A percentile compares a stretch with the other conserved stretches of the same genome.
These are phyloP conservation scores for Hypomyces perniciosus DNA, from an alignment of 2,329 filamentous ascomycete genomes.

Conservation along the genomic window DNA sequence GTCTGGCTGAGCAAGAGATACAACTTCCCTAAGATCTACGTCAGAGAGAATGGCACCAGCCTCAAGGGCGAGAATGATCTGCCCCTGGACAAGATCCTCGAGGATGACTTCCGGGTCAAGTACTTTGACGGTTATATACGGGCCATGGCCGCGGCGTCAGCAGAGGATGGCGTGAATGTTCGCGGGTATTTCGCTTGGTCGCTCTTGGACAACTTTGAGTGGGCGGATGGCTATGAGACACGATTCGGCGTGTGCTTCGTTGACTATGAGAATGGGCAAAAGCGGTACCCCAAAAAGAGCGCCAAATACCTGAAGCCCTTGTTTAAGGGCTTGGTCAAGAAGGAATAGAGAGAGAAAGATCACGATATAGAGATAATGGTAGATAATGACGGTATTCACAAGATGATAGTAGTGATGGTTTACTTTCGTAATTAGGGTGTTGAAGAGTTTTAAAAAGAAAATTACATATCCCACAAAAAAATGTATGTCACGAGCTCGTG, in stretches of 20 bases:
- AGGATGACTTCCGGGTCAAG: constrained; percentile 74
- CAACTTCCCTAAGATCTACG: constrained; percentile 69
- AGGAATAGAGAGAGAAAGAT: background rate
- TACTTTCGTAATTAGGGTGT: background rate
- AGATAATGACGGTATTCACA: background rate
- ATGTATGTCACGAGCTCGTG: background rate
- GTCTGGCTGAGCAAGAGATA: constrained; percentile 75
- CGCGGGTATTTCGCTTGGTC: constrained; percentile 81
- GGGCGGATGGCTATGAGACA: constrained; percentile 87
- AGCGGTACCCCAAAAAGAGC: constrained; percentile 78
- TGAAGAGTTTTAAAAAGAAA: background rate
- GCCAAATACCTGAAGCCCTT: constrained; percentile 63
- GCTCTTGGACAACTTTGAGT: constrained; percentile 86
- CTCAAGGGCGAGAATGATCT: constrained; percentile 78
- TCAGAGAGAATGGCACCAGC: constrained; percentile 84
- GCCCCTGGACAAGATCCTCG: constrained; percentile 60
- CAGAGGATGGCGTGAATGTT: constrained; percentile 70
- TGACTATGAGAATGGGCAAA: constrained; percentile 74
- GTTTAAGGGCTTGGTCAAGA: constrained; percentile 65
- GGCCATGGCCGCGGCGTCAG: constrained; percentile 67
- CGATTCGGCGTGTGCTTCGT: constrained; percentile 80
- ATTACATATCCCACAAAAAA: background rate
- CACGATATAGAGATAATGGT: background rate
- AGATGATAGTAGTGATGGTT: background rate
- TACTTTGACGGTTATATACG: constrained; percentile 75